Evolutionary conservation across 805 yeast species (phyloP).

Genomic region (Monosporozyma siamensis): DNA sequence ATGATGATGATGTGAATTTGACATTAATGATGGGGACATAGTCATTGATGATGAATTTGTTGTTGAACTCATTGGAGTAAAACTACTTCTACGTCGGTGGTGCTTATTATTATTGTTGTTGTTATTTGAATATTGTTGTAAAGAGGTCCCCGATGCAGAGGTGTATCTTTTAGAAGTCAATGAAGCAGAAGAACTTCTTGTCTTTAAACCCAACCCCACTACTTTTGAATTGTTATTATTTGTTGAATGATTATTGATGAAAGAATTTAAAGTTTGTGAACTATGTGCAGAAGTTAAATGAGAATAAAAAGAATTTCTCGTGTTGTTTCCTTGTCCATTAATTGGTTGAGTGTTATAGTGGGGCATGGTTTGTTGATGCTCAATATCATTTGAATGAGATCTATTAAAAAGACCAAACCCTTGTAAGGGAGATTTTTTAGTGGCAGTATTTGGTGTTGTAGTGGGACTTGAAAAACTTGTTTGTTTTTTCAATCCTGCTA

Average conservation of each 20-base stretch:
- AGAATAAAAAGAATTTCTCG: neutral
- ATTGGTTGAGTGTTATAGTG: too few relatives aligned
- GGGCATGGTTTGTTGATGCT: conserved; percentile 12
- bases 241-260: conserved; percentile 1
- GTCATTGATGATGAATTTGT: conserved; percentile 1
- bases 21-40: conserved; percentile 3
- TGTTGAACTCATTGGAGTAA: conserved; percentile 3
- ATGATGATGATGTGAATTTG: conserved; percentile 5
- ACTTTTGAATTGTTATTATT: conserved; percentile 3
- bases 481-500: conserved; percentile 21
- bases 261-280: conserved; percentile 6
- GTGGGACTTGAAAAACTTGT: conserved; percentile 14
- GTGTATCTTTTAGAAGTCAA: conserved; percentile 30
- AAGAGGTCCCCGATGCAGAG: conserved; percentile 23
- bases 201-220: conserved; percentile 34
- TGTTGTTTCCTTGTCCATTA: neutral
- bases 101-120: neutral
- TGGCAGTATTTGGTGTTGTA: conserved; percentile 13
- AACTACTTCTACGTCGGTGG: conserved; percentile 6
- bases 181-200: conserved; percentile 39
- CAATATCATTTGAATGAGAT: conserved; percentile 20
- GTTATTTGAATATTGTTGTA: conserved; percentile 4
- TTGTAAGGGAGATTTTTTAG: conserved; percentile 28
- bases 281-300: conserved; percentile 1
- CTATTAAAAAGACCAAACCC: conserved; percentile 27